These are phyloP conservation scores for Mycena metata DNA, from an alignment of 768 basidiomycete genomes.

Conservation along the genomic window DNA sequence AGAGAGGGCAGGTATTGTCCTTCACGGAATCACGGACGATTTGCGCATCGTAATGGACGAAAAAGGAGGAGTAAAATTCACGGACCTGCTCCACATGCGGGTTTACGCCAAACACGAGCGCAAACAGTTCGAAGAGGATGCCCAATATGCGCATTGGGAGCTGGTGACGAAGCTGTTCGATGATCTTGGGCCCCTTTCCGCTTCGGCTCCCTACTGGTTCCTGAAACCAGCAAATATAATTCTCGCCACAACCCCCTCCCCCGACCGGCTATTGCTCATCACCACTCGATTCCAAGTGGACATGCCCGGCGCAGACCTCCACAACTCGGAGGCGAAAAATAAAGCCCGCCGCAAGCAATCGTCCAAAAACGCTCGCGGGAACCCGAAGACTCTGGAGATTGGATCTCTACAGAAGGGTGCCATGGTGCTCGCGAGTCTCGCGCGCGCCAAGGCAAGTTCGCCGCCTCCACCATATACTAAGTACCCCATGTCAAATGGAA, in stretches of 20 bases:
- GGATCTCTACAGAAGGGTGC: not conserved
- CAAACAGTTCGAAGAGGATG: constrained; percentile 16
- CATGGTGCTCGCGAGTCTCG: not conserved
- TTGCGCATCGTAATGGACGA: constrained; percentile 16
- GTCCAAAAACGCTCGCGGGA: not conserved
- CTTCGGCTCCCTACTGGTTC: not conserved
- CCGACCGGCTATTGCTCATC: constrained; percentile 3
- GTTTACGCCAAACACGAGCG: constrained; percentile 10
- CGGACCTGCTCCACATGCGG: not conserved
- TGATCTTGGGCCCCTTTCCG: not conserved
- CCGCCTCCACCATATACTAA: constrained; percentile 15
- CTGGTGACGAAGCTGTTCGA: not conserved
- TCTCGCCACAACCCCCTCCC: constrained; percentile 11
- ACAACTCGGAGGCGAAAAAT: not conserved
- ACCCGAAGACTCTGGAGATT: constrained; percentile 5
- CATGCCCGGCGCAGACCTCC: not conserved
- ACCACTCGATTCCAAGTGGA: not conserved
- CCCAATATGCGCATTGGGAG: constrained; percentile 16
- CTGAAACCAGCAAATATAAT: not conserved
- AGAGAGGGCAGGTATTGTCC: constrained; percentile 24
- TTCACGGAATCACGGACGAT: not conserved
- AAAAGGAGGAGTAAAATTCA: constrained; percentile 13
- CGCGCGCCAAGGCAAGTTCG: not conserved
- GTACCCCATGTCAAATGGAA: not conserved
- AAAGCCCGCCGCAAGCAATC: constrained; percentile 3